Base-by-base conservation (phyloP, 345 rosid genomes). In the Linum usitatissimum region DNA sequence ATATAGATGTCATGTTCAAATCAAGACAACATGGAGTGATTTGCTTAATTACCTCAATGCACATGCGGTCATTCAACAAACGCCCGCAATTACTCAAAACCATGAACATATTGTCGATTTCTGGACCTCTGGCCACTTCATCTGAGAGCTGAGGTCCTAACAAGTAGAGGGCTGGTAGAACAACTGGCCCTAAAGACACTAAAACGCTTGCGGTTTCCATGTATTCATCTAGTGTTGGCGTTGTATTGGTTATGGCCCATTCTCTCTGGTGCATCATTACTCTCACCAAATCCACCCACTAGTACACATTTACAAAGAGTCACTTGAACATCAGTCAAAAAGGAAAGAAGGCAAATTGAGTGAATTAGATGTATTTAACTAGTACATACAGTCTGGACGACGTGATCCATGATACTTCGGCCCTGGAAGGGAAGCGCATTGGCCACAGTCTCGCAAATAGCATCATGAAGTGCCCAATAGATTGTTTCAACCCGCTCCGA, bases 221-320 rank as follows among this genome's bases (percentile, higher is more conserved):
- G 70, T 90, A 93, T 63, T 87, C 82, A 49, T 81, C 85, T 57
- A 86, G 60, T 4, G 84, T 76, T 10, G 92, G 97, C 21, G 78
- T 79, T 9, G 74, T 45, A 68, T 76, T 83, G 64, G 72, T 75
- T 59, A 79, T 70, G 0, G 66, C 54, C 88, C 96, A 86, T 71
- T 75, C 70, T 3, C 84, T 76, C 79, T 93, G 97, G 53, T 34
- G 70, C 72, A 67, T 54, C 90, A 80, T 83, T 48, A 96, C 79
- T 73, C 78, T 80, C 28, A 87, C 72, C 78, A 93, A 70, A 68
- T 78, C 81, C 68, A 90, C 71, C 99, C 99, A 93, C 97, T 90
- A 79, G 82, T 4, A 34, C 28, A 23, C 28, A 34, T 34, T 45
- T 13, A 45, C 51, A 45, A 40, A 40, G 8, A 40, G 48, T 40